Conservation (phyloP, 805 yeast genomes). For the Wickerhamiella alocasiicola region DNA sequence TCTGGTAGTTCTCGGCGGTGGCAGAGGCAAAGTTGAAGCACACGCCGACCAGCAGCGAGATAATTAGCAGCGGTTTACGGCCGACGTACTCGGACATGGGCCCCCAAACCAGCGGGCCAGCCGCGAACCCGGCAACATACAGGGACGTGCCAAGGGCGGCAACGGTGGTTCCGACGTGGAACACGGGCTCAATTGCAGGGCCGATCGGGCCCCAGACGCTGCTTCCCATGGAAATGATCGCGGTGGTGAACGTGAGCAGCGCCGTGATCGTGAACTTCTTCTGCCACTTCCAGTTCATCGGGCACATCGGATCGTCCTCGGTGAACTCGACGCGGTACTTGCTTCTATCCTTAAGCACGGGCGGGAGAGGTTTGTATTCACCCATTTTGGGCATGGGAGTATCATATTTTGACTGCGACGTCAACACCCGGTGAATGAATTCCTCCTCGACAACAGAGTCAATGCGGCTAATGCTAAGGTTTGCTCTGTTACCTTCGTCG, state of each 20-base stretch:
- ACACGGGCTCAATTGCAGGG: conserved; percentile 26
- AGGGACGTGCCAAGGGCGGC: conserved; percentile 44
- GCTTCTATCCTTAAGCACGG: conserved; percentile 2
- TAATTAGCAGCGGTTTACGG: conserved; percentile 40
- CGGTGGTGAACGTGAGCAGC: conserved; percentile 14
- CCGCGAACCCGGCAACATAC: conserved; percentile 53
- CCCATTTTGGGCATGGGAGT: conserved; percentile 12
- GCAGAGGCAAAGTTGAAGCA: conserved; percentile 58
- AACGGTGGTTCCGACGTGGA: conserved; percentile 26
- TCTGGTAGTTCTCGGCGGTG: conserved; percentile 56
- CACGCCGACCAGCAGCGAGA: conserved; percentile 39
- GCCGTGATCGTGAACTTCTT: conserved; percentile 1
- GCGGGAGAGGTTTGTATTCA: conserved; percentile 7
- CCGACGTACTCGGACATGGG: conserved; percentile 42
- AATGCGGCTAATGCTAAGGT: neutral
- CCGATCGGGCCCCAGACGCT: conserved; percentile 28
- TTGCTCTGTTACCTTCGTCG: neutral
- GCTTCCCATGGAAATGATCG: conserved; percentile 7
- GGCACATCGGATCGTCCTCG: conserved; percentile 26
- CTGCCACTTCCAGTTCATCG: conserved; percentile 29
- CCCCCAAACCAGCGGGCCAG: conserved; percentile 57
- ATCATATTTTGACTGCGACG: neutral
- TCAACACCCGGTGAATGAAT: conserved; percentile 3
- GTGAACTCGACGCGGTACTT: conserved; percentile 13
- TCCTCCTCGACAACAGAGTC: conserved; percentile 2